These are phyloP conservation scores for Tagetes erecta DNA, from an alignment of 129 eudicot genomes.

Conservation along the genomic window DNA sequence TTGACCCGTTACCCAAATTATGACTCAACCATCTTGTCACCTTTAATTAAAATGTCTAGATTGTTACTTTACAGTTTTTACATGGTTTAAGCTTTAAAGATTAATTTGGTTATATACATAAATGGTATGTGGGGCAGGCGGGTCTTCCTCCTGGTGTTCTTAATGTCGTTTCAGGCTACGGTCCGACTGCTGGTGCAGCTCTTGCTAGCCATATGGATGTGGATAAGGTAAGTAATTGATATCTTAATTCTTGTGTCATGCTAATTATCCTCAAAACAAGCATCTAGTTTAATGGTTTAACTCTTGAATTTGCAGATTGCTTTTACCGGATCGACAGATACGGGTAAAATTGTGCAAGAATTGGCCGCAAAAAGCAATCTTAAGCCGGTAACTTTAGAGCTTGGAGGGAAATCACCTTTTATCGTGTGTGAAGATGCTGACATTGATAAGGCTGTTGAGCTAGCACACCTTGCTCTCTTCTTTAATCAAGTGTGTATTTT, in stretches of 20 bases:
- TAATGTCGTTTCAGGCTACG: constrained; percentile 55
- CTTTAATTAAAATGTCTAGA: background rate
- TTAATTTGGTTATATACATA: constrained; percentile 1
- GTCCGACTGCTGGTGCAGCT: constrained; percentile 73
- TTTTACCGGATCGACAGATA: constrained; percentile 63
- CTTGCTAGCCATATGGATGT: constrained; percentile 68
- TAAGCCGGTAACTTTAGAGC: constrained; percentile 59
- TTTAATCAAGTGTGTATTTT: constrained; percentile 62
- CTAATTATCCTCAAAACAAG: background rate
- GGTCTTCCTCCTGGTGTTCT: constrained; percentile 72
- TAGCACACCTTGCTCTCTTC: constrained; percentile 83
- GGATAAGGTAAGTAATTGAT: constrained; percentile 45
- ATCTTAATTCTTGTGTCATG: background rate
- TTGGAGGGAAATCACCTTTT: constrained; percentile 93
- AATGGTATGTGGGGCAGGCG: constrained; percentile 42
- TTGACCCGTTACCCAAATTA: background rate
- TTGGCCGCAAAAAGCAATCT: constrained; percentile 67
- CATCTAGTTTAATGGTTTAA: background rate
- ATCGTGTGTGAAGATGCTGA: constrained; percentile 86
- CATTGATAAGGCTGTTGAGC: constrained; percentile 67
- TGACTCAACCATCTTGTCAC: background rate
- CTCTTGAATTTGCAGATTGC: constrained; percentile 46
- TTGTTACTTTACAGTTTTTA: constrained; percentile 1
- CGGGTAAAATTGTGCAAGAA: constrained; percentile 55
- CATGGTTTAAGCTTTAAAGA: background rate